These are phyloP conservation scores for Solanum hybrid DNA, from an alignment of 305 asterid species.

Conservation along the genomic window DNA sequence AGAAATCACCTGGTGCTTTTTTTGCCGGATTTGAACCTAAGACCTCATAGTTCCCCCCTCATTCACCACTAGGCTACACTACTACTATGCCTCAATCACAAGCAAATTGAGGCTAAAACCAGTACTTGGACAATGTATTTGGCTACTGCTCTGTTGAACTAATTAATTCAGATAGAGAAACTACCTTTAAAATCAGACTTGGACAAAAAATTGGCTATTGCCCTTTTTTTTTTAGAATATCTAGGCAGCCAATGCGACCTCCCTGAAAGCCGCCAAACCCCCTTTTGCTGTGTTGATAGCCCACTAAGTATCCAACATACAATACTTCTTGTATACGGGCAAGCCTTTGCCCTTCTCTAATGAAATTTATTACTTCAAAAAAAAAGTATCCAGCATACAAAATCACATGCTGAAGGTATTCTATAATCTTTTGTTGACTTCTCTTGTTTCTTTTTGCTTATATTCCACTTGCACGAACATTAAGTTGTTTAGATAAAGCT, in stretches of 20 bases:
- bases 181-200: neutral
- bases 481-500: neutral
- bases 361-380: neutral
- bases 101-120: neutral
- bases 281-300: neutral
- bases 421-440: neutral
- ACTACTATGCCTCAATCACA: neutral
- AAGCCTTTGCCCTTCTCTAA: neutral
- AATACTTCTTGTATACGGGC: neutral
- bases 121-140: neutral
- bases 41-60: neutral
- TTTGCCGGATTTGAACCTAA: neutral
- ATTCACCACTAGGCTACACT: neutral
- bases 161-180: neutral
- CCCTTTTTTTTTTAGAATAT: neutral
- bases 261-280: neutral
- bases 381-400: neutral
- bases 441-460: neutral
- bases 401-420: neutral
- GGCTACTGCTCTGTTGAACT: neutral
- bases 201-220: neutral
- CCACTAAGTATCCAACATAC: neutral
- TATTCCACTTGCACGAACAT: neutral
- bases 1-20: neutral
- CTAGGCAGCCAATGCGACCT: neutral